Conservation (phyloP, 352 stramenopile genomes). For the Thraustotheca clavata region DNA sequence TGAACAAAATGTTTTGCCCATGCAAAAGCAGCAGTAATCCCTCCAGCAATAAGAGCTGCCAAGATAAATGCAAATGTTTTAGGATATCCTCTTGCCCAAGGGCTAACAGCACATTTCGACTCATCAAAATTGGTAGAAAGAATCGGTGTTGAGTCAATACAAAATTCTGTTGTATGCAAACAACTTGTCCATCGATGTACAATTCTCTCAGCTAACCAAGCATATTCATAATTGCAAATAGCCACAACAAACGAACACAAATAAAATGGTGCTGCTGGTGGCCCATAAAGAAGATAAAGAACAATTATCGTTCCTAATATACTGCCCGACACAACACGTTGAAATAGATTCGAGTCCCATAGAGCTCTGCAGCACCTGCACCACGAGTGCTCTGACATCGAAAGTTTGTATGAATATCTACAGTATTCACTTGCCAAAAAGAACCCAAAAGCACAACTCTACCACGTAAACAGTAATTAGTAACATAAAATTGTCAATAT, state of each 20-base stretch:
- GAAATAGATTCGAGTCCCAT: slow-evolving; percentile 35
- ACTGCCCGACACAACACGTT: slow-evolving; percentile 47
- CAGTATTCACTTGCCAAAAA: too few relatives aligned
- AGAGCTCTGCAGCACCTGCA: neutral
- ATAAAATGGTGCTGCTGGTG: slow-evolving; percentile 8
- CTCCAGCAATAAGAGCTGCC: neutral
- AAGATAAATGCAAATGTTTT: neutral
- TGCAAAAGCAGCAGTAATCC: neutral
- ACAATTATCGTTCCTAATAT: slow-evolving; percentile 56
- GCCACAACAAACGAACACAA: slow-evolving; percentile 18
- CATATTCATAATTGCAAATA: slow-evolving; percentile 63
- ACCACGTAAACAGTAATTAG: too few relatives aligned
- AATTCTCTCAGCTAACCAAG: slow-evolving; percentile 60
- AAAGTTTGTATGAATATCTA: too few relatives aligned
- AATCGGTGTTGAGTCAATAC: too few relatives aligned
- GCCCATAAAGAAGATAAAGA: slow-evolving; percentile 33
- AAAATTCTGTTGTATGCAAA: too few relatives aligned
- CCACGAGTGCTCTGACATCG: too few relatives aligned
- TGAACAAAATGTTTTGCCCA: neutral
- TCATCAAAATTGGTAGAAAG: neutral
- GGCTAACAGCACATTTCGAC: neutral
- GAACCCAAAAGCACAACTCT: too few relatives aligned
- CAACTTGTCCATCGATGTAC: neutral
- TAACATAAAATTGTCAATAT: too few relatives aligned
- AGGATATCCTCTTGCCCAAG: neutral